Conservation (phyloP, 345 rosid genomes). For the Lagerstroemia speciosa region DNA sequence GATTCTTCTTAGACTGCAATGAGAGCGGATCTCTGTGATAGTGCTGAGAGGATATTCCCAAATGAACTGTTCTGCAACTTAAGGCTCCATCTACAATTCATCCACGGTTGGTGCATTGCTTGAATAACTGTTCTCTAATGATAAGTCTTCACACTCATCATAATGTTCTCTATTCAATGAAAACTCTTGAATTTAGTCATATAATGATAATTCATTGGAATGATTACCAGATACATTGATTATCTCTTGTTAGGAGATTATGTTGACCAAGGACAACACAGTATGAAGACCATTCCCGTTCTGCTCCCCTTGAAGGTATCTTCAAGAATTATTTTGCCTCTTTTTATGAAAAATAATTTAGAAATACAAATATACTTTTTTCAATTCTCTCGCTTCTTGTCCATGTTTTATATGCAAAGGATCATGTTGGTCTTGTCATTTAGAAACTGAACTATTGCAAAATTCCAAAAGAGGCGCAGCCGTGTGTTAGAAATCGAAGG, state of each 20-base stretch:
- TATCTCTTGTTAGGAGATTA: constrained; percentile 98
- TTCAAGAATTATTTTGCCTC: constrained; percentile 1
- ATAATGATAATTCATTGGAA: constrained; percentile 9
- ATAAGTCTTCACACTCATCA: no score
- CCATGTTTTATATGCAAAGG: constrained; percentile 11
- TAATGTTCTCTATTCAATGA: no score
- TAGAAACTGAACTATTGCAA: no score
- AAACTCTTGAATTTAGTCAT: neutral
- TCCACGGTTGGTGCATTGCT: constrained; percentile 99
- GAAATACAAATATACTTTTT: no score
- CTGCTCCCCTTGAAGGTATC: constrained; percentile 93
- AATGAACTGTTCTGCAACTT: constrained; percentile 80
- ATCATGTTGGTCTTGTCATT: constrained; percentile 27
- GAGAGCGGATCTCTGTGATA: constrained; percentile 92
- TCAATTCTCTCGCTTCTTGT: no score
- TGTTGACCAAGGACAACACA: constrained; percentile 98
- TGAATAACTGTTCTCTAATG: constrained; percentile 18
- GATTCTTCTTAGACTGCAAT: constrained; percentile 91
- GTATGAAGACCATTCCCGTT: constrained; percentile 86
- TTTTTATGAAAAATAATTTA: no score
- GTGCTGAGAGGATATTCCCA: constrained; percentile 73
- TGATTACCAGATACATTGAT: constrained; percentile 73
- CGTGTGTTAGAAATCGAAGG: no score
- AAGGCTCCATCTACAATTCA: constrained; percentile 96
- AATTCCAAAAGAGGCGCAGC: no score